A percentile compares a stretch with the other conserved stretches of the same genome.
Conservation (phyloP, 2,329 filamentous ascomycete genomes). For the Curvularia verruculosa region DNA sequence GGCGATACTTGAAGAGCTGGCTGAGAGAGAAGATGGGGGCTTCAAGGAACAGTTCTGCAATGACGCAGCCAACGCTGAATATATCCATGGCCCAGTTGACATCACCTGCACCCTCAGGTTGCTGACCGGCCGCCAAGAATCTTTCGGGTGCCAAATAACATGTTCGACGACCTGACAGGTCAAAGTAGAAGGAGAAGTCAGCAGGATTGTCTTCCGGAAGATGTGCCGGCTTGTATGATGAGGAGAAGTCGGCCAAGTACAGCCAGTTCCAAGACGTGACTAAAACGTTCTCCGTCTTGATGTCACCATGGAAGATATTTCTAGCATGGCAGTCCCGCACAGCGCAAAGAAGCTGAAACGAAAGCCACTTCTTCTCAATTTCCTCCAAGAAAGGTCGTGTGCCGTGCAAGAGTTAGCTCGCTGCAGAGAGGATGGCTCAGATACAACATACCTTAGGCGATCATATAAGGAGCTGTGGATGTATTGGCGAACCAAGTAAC, state of each 20-base stretch:
- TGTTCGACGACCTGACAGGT: constrained; percentile 86
- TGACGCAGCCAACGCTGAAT: constrained; percentile 95
- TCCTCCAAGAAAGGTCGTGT: constrained; percentile 95
- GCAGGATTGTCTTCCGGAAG: constrained; percentile 95
- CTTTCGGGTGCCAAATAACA: constrained; percentile 96
- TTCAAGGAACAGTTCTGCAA: constrained; percentile 94
- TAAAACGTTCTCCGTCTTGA: constrained; percentile 96
- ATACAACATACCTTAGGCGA: constrained; percentile 66
- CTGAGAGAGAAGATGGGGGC: constrained; percentile 96
- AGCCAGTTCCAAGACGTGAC: constrained; percentile 99
- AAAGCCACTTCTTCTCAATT: constrained; percentile 98
- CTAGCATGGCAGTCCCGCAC: constrained; percentile 88
- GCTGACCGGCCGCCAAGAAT: constrained; percentile 75
- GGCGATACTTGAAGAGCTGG: constrained; percentile 92
- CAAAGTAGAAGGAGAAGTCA: constrained; percentile 97
- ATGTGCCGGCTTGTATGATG: constrained; percentile 91
- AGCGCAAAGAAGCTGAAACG: constrained; percentile 91
- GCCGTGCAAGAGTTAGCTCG: constrained; percentile 57
- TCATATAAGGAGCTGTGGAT: constrained; percentile 97
- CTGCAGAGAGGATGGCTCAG: not conserved
- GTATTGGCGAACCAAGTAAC: constrained; percentile 92
- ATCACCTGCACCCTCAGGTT: constrained; percentile 66
- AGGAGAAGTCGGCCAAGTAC: constrained; percentile 96
- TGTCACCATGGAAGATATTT: constrained; percentile 94
- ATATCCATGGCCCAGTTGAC: constrained; percentile 97